Conservation (phyloP, 306 rosid species). For the Echinosophora koreensis region DNA sequence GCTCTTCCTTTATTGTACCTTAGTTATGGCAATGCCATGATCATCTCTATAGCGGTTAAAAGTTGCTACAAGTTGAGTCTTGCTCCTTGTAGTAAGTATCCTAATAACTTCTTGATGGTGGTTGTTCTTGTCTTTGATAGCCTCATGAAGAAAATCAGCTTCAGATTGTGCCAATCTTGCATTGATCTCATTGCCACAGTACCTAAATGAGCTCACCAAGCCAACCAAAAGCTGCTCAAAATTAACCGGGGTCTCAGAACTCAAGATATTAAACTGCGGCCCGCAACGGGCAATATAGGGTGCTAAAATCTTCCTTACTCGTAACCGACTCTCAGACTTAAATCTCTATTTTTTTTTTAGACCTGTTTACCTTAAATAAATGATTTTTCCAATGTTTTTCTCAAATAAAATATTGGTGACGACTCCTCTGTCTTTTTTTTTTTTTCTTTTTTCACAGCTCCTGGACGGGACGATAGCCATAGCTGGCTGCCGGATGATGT, state of each 20-base stretch:
- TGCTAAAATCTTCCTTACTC: too few species aligned
- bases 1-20: conserved; percentile 52
- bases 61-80: conserved; percentile 71
- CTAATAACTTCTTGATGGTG: conserved; percentile 71
- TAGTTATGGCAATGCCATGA: conserved; percentile 71
- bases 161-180: conserved; percentile 63
- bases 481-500: too few species aligned
- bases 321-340: too few species aligned
- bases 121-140: conserved; percentile 60
- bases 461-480: too few species aligned
- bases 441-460: too few species aligned
- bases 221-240: conserved; percentile 70
- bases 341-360: too few species aligned
- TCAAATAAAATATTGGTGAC: too few species aligned
- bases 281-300: too few species aligned
- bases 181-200: conserved; percentile 61
- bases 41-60: conserved; percentile 78
- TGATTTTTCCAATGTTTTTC: too few species aligned
- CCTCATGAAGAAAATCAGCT: conserved; percentile 70
- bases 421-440: too few species aligned
- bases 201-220: conserved; percentile 66
- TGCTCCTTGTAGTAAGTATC: conserved; percentile 81
- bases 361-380: too few species aligned
- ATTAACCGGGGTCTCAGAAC: neutral
- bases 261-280: neutral